These are phyloP conservation scores for Mycosphaerelloides madeirae DNA, from an alignment of 2,329 filamentous ascomycete species.

Conservation along the genomic window DNA sequence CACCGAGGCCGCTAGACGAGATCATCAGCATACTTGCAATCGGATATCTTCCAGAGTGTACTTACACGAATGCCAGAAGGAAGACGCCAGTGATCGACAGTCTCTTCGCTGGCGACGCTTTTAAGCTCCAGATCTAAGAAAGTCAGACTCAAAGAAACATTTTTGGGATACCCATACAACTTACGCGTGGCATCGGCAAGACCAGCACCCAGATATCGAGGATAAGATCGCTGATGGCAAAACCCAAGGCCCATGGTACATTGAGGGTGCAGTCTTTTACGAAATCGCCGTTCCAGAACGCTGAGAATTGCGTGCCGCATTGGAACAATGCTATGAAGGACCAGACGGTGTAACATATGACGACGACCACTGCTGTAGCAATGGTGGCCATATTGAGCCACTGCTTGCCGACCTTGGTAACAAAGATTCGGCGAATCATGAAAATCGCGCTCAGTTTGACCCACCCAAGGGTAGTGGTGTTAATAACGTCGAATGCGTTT, in stretches of 20 bases:
- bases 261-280: neutral
- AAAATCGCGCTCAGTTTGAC: conserved; percentile 4
- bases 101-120: neutral
- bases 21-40: neutral
- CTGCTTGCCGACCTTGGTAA: neutral
- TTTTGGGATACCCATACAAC: neutral
- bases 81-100: neutral
- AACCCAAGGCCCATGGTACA: neutral
- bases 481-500: conserved; percentile 1
- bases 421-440: conserved; percentile 2
- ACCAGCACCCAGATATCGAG: conserved; percentile 6
- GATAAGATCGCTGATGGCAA: conserved; percentile 1
- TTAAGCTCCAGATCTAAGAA: neutral
- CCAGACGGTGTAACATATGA: neutral
- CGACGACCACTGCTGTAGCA: conserved; percentile 1
- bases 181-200: conserved; percentile 1
- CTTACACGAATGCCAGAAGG: conserved; percentile 3
- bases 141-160: neutral
- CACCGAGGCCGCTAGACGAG: neutral
- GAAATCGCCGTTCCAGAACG: neutral
- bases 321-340: neutral
- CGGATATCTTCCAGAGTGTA: too few species aligned
- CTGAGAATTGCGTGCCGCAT: neutral
- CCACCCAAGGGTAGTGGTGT: neutral
- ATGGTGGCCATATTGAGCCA: neutral